Conservation (phyloP, 768 basidiomycete genomes). For the Porpolomopsis calyptriformis region DNA sequence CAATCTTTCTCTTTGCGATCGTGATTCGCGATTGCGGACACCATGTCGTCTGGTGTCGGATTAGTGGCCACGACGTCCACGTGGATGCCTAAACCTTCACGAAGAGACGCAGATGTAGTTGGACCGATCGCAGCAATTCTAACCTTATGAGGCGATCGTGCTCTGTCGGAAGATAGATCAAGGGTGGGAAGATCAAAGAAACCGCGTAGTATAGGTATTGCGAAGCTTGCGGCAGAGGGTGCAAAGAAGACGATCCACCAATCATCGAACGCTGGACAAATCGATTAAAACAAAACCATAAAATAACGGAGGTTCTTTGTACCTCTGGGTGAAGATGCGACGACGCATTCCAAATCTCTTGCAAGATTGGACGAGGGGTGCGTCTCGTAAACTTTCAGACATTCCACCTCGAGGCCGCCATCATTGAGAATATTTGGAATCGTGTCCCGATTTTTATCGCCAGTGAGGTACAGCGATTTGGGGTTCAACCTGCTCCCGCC, state of each 20-base stretch:
- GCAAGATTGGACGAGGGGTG: slow-evolving; percentile 42
- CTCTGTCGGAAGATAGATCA: not conserved
- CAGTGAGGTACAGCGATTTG: slow-evolving; percentile 63
- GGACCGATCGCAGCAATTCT: slow-evolving; percentile 58
- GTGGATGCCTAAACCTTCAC: slow-evolving; percentile 29
- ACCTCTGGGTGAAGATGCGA: slow-evolving; percentile 13
- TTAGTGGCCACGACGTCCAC: slow-evolving; percentile 48
- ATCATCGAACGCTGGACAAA: slow-evolving; percentile 11
- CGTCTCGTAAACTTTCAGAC: slow-evolving; percentile 65
- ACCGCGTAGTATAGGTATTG: slow-evolving; percentile 36
- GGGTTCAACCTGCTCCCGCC: slow-evolving; percentile 7
- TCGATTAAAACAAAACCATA: not conserved
- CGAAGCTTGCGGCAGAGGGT: slow-evolving; percentile 56
- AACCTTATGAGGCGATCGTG: slow-evolving; percentile 9
- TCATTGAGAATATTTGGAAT: slow-evolving; percentile 40
- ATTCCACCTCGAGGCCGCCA: slow-evolving; percentile 33
- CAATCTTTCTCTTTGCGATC: not conserved
- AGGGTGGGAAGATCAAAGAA: slow-evolving; percentile 31
- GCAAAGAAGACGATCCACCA: slow-evolving; percentile 76
- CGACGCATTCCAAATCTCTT: slow-evolving; percentile 24
- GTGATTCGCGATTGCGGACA: slow-evolving; percentile 19
- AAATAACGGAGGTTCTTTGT: not conserved
- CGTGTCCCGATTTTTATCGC: slow-evolving; percentile 78
- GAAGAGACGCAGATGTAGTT: slow-evolving; percentile 47
- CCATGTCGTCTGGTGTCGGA: slow-evolving; percentile 46